Conservation (phyloP, 495 filamentous ascomycete species). For the Penicillium flavigenum region DNA sequence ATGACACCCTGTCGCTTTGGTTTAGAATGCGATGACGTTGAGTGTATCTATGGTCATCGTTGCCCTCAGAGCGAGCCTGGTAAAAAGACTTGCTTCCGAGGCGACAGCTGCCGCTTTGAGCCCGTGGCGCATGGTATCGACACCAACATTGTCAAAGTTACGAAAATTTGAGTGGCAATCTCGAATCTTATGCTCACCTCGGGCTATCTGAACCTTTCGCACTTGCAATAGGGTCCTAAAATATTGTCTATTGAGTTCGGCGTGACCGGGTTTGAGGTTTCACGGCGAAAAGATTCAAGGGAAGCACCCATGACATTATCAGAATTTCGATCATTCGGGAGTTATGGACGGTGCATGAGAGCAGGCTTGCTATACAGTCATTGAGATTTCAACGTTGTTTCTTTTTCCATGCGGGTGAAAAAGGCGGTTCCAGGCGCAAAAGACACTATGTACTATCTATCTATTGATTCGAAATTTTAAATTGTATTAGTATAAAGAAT, state of each 20-base stretch:
- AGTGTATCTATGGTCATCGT: slow-evolving; percentile 84
- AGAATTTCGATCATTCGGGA: slow-evolving; percentile 9
- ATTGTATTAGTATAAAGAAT: slow-evolving; percentile 14
- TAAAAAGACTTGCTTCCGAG: slow-evolving; percentile 51
- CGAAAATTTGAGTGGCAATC: slow-evolving; percentile 43
- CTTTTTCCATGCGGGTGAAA: slow-evolving; percentile 1
- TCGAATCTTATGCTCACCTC: slow-evolving; percentile 4
- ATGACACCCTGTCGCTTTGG: slow-evolving; percentile 78
- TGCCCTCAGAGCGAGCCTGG: slow-evolving; percentile 50
- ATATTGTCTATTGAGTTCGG: slow-evolving; percentile 9
- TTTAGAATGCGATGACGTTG: slow-evolving; percentile 67
- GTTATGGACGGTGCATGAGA: slow-evolving; percentile 11
- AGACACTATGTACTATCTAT: slow-evolving; percentile 3
- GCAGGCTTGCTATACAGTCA: slow-evolving; percentile 9
- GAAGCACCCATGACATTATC: slow-evolving; percentile 12
- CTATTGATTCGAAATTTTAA: slow-evolving; percentile 1
- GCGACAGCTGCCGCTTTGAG: slow-evolving; percentile 53
- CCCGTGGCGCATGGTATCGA: slow-evolving; percentile 52
- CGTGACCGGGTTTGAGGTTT: slow-evolving; percentile 12
- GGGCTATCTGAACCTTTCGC: slow-evolving; percentile 5
- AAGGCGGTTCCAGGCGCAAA: slow-evolving; percentile 4
- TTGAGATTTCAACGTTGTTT: slow-evolving; percentile 1
- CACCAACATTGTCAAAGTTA: slow-evolving; percentile 51
- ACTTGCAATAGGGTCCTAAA: slow-evolving; percentile 4
- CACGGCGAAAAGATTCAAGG: slow-evolving; percentile 3